Base-by-base conservation (phyloP, 2,329 filamentous ascomycete genomes). In the Penicillium sp. region DNA sequence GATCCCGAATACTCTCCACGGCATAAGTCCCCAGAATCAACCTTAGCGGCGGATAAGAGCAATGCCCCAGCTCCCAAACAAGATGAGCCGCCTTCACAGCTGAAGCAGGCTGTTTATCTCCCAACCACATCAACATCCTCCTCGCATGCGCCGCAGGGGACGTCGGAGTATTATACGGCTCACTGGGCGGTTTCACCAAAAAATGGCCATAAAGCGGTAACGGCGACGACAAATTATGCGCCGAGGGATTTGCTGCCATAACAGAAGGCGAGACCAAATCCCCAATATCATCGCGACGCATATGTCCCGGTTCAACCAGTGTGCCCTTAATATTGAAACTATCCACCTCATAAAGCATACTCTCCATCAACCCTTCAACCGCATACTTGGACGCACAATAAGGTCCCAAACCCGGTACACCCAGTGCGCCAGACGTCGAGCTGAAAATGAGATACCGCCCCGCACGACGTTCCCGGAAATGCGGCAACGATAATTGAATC, bases 381-480 rank as follows among this genome's bases (percentile, higher is more conserved):
- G 95, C 95, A 78, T 97, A 98, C 76, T 98, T 99, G 17, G 93
- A 97, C 1, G 95, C 95, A 77, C 94, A 98, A 74, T 97, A 98
- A 0, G 94, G 94, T 0, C 94, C 94, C 6, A 98, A 80, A 0
- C 95, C 95, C 0, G 95, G 95, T 0, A 98, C 92, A 1, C 94
- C 95, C n/a, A 97, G 84, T 0, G 94, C 92, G 4, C 95, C 95
- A 35, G 91, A 91, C 0, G 93, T 97, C 9, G 91, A 95, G 73
- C 92, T 97, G 80, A 98, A 97, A 65, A 98, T 96, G 55, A 98
- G 83, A 76, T 97, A 98, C 33, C 93, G 87, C 1, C 95, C 95
- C 0, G 82, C 83, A 24, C 85, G 84, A 66, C 92, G 89, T 65
- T 88, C 84, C 56, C 94, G 88, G 70, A 98, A 96, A 79, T 96